Base-by-base conservation (phyloP, 148 eudicot species). In the Vaccinium vitisidaea region DNA sequence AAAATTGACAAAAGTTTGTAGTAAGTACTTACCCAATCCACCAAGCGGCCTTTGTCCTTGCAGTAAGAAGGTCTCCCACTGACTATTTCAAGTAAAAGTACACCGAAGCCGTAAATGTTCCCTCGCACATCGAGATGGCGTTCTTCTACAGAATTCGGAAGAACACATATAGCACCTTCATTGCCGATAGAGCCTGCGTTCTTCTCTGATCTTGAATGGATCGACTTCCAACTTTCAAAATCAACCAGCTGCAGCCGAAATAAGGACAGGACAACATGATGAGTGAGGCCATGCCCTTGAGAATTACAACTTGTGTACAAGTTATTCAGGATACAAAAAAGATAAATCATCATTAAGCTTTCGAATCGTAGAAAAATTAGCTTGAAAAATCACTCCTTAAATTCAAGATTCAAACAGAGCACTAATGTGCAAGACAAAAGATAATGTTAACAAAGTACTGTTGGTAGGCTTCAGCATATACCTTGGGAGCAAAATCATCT, bases 401-500 rank as follows among this genome's bases (percentile, higher is more conserved):
- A 61, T 61, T 21, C n/a, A 58, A 6, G n/a, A 58, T 16, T 58
- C 71, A 10, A 23, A 23, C 14, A 23, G 12, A 65, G 71, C 71
- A 25, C 69, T 11, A 52, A 78, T 53, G 30, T 4, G 11, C 25
- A 53, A 53, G 52, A 70, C 30, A 11, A 13, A 32, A 49, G 25
- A 3, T 32, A 25, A 78, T 46, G 19, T 46, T 21, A 8, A 52
- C 39, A 54, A 8, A 12, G 25, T 73, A 27, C 30, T 67, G 11
- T 46, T 53, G 1, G 9, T 19, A 43, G 52, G 83, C 73, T 79
- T 78, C 71, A 19, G 23, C 15, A 50, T 77, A 71, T 71, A 97
- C 99, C 96, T 97, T 97, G 27, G 98, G 99, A 21, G 94, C 95
- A 91, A 94, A 97, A 86, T 94, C 95, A 81, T 97, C 99, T 12